Conservation (phyloP, 345 rosid species). For the Eucalyptus sp. region DNA sequence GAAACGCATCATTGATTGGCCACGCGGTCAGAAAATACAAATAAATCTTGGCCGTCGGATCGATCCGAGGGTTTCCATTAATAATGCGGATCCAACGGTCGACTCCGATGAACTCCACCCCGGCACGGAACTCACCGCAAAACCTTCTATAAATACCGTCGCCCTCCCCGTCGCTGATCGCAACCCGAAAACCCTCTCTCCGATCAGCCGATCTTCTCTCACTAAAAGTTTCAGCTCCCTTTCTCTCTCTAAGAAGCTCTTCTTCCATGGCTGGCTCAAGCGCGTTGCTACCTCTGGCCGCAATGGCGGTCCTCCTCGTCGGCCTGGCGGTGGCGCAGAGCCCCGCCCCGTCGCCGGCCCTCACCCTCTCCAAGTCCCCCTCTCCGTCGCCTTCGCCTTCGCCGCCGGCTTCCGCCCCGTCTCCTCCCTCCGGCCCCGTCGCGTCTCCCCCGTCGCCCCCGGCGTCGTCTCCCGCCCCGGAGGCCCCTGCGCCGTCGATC, state of each 20-base stretch:
- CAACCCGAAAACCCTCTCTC: neutral
- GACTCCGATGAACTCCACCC: neutral
- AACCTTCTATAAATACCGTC: neutral
- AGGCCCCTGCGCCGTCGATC: neutral
- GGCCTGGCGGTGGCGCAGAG: neutral
- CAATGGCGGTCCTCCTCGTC: neutral
- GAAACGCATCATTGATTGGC: neutral
- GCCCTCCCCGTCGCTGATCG: neutral
- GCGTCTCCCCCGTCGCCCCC: slow-evolving; percentile 1
- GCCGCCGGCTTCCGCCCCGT: neutral
- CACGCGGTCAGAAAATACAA: neutral
- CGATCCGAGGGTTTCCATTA: neutral
- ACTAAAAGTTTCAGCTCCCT: rapidly evolving
- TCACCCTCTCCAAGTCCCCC: neutral
- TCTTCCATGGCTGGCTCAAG: neutral
- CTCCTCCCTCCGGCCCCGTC: neutral
- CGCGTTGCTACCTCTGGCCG: neutral
- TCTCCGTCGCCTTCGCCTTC: neutral
- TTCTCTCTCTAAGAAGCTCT: neutral
- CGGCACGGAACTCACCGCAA: too few species aligned
- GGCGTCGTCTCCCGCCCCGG: neutral
- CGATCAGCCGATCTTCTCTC: neutral
- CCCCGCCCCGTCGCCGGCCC: neutral
- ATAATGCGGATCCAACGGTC: neutral
- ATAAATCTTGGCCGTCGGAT: neutral